A percentile compares a stretch with the other conserved stretches of the same genome.
These are phyloP conservation scores for Hypoxylon sp. DNA, from an alignment of 2,329 filamentous ascomycete species.

Conservation along the genomic window DNA sequence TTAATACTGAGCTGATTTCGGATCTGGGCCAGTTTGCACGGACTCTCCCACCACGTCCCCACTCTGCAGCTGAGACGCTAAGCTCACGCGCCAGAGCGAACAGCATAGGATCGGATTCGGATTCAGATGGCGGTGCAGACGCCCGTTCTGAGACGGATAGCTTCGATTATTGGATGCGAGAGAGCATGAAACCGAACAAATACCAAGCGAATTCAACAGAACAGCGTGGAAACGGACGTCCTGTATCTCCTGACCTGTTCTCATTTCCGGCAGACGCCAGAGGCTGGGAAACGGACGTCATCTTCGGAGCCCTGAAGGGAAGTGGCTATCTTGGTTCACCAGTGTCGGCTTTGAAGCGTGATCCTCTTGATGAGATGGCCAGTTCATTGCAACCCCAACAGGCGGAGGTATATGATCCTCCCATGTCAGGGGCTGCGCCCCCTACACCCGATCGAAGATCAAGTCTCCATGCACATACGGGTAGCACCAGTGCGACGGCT, in stretches of 20 bases:
- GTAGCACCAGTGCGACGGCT: conserved; percentile 40
- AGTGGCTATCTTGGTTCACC: conserved; percentile 46
- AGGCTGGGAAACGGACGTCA: conserved; percentile 58
- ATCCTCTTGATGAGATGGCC: conserved; percentile 58
- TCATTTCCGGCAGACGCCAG: conserved; percentile 56
- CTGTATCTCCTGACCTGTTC: conserved; percentile 62
- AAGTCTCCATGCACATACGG: conserved; percentile 60
- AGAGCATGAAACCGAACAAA: conserved; percentile 56
- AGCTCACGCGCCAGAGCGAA: conserved; percentile 51
- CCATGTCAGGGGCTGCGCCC: conserved; percentile 49
- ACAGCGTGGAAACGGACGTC: conserved; percentile 25
- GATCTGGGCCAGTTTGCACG: conserved; percentile 39
- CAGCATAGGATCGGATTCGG: conserved; percentile 60
- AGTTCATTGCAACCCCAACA: conserved; percentile 52
- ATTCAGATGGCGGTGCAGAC: conserved; percentile 53
- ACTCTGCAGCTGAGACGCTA: conserved; percentile 58
- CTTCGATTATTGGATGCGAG: conserved; percentile 66
- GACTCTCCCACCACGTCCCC: conserved; percentile 52
- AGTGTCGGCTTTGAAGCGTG: conserved; percentile 48
- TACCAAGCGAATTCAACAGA: conserved; percentile 16
- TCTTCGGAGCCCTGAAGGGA: conserved; percentile 55
- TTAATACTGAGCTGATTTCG: conserved; percentile 44
- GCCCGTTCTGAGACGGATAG: conserved; percentile 54
- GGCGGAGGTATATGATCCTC: conserved; percentile 47
- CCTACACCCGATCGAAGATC: conserved; percentile 62